phyloP scores from a whole-genome alignment of 352 stramenopile species.

The Phytophthora vignae region DNA sequence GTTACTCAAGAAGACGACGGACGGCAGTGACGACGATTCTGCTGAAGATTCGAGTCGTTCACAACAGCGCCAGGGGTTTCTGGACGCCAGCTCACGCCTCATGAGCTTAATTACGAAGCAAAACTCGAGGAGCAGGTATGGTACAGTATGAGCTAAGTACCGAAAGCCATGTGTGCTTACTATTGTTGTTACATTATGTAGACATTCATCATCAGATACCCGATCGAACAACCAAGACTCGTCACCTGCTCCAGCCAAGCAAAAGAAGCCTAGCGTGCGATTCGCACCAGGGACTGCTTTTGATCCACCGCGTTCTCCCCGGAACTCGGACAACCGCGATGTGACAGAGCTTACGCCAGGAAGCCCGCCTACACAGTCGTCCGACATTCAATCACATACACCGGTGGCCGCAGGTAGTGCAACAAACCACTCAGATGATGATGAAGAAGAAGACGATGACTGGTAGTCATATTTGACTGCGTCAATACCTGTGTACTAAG shows the following conservation, averaged over 20 bases:
- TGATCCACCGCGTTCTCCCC: constrained; percentile 13
- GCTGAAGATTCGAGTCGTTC: constrained; percentile 13
- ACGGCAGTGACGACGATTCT: constrained; percentile 19
- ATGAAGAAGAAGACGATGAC: constrained; percentile 32
- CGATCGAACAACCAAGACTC: constrained; percentile 6
- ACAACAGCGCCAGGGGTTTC: constrained; percentile 35
- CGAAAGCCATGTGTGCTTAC: not conserved
- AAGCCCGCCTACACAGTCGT: constrained; percentile 10
- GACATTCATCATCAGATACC: not conserved
- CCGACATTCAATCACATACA: constrained; percentile 4
- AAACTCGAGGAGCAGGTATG: constrained; percentile 37
- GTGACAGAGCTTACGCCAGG: constrained; percentile 25
- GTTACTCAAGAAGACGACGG: constrained; percentile 52
- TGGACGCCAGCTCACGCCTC: constrained; percentile 39
- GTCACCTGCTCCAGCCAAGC: not conserved
- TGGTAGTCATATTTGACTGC: constrained; percentile 22
- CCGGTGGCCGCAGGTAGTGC: constrained; percentile 6
- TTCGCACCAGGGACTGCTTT: constrained; percentile 36
- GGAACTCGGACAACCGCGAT: constrained; percentile 28
- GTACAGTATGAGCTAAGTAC: not conserved
- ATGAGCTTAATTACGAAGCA: constrained; percentile 42
- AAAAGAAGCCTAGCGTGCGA: constrained; percentile 31
- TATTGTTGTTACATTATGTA: not conserved
- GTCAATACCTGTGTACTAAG: not conserved
- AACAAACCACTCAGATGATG: constrained; percentile 26